Conservation (phyloP, 805 yeast species). For the Starmerella roubikii region DNA sequence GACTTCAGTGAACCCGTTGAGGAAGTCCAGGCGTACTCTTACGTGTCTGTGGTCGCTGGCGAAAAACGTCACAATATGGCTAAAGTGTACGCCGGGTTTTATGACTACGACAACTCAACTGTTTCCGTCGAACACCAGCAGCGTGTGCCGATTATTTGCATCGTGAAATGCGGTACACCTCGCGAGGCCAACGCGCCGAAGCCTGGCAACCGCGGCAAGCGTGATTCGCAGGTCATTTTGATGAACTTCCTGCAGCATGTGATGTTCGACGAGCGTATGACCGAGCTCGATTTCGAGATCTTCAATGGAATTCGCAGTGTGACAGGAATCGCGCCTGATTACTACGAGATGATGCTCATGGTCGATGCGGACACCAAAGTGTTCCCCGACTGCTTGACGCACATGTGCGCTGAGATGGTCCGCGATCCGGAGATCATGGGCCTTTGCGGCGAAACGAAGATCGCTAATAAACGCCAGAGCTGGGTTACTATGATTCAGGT, state of each 20-base stretch:
- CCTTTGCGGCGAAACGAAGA: slow-evolving; percentile 87
- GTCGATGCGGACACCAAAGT: slow-evolving; percentile 91
- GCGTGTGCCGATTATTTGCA: slow-evolving; percentile 60
- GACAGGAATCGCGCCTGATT: slow-evolving; percentile 73
- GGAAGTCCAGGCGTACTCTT: slow-evolving; percentile 68
- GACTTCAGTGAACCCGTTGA: slow-evolving; percentile 59
- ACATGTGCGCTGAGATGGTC: slow-evolving; percentile 82
- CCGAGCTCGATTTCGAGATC: slow-evolving; percentile 71
- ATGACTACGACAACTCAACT: slow-evolving; percentile 65
- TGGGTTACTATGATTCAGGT: slow-evolving; percentile 94
- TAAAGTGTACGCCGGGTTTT: slow-evolving; percentile 87
- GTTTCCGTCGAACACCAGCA: slow-evolving; percentile 70
- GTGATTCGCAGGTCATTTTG: slow-evolving; percentile 82
- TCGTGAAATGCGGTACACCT: slow-evolving; percentile 84
- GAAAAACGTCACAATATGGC: slow-evolving; percentile 95
- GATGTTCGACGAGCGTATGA: slow-evolving; percentile 89
- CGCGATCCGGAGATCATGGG: slow-evolving; percentile 83
- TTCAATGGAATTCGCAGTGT: slow-evolving; percentile 62
- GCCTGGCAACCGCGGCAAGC: slow-evolving; percentile 92
- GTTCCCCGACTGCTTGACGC: slow-evolving; percentile 74
- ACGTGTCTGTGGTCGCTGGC: slow-evolving; percentile 93
- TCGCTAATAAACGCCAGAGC: slow-evolving; percentile 63
- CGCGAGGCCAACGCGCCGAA: slow-evolving; percentile 49
- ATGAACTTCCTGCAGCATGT: slow-evolving; percentile 83
- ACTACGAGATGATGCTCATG: slow-evolving; percentile 74